phyloP scores from a whole-genome alignment of 192 early-diverging fungal genomes.

The Rhizoclosmatium sp. region DNA sequence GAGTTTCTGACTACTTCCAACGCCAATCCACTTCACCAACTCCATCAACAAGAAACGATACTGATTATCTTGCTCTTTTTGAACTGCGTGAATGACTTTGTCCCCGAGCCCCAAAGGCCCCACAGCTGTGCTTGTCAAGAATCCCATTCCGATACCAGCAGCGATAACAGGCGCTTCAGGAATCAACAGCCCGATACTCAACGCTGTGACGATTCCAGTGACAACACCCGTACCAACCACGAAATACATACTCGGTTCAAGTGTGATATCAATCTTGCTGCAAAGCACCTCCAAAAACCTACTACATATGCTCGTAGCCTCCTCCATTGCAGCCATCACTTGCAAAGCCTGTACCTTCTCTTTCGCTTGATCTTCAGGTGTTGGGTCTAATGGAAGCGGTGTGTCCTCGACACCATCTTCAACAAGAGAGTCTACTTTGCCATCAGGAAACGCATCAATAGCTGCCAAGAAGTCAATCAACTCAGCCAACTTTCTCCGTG shows the following conservation, averaged over 20 bases:
- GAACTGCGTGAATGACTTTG: conserved; percentile 39
- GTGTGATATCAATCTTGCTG: conserved; percentile 40
- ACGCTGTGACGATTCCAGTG: conserved; percentile 40
- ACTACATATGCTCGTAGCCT: conserved; percentile 29
- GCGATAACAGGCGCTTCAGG: conserved; percentile 44
- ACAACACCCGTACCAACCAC: conserved; percentile 42
- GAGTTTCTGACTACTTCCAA: conserved; percentile 20
- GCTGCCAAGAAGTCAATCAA: conserved; percentile 38
- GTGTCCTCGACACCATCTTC: conserved; percentile 27
- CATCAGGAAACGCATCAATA: conserved; percentile 37
- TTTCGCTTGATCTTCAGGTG: conserved; percentile 11
- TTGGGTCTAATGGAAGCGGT: conserved; percentile 16
- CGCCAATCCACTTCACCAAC: conserved; percentile 44
- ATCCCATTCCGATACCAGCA: conserved; percentile 45
- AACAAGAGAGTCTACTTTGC: neutral
- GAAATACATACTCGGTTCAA: conserved; percentile 41
- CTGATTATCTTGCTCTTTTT: conserved; percentile 43
- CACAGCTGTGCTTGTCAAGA: conserved; percentile 39
- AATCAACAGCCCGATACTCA: conserved; percentile 40
- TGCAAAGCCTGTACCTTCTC: conserved; percentile 23
- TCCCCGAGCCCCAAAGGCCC: conserved; percentile 41
- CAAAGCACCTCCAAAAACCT: conserved; percentile 34
- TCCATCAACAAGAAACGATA: conserved; percentile 46
- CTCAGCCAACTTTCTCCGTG: conserved; percentile 22
- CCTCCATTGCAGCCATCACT: conserved; percentile 36